Conservation (phyloP, 768 basidiomycete species). For the Lanmaoa pseudosensibilis region DNA sequence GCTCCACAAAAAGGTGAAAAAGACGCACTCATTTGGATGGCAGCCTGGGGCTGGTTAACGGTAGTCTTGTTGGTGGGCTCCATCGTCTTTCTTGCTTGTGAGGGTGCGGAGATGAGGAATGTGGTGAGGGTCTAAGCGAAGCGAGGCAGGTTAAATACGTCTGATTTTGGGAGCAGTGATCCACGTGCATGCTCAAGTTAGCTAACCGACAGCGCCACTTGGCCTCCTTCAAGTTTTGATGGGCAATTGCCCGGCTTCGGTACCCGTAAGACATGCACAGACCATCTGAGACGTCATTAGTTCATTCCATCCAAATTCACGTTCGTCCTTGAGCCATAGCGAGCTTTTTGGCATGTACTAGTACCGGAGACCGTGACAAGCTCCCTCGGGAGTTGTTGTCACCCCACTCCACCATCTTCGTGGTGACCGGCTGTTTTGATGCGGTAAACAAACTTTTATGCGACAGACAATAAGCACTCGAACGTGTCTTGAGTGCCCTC, state of each 20-base stretch:
- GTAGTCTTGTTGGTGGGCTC: constrained; percentile 36
- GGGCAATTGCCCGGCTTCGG: no score
- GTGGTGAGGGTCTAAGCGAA: background rate
- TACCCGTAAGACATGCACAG: no score
- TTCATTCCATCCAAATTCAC: no score
- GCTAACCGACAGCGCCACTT: constrained; percentile 10
- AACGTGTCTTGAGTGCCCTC: no score
- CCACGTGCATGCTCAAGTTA: constrained; percentile 15
- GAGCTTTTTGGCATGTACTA: no score
- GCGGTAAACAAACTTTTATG: no score
- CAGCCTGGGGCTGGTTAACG: constrained; percentile 57
- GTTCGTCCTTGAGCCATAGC: no score
- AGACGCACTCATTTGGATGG: constrained; percentile 61
- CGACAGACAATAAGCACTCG: no score
- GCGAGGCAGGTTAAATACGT: constrained; percentile 18
- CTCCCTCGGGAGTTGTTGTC: background rate
- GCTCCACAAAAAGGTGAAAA: background rate
- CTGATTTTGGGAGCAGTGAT: background rate
- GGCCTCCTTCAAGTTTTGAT: no score
- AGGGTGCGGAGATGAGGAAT: constrained; percentile 12
- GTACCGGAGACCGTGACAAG: no score
- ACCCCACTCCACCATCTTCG: background rate
- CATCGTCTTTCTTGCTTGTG: constrained; percentile 32
- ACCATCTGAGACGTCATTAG: no score
- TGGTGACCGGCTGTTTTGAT: no score